A percentile compares a stretch with the other conserved stretches of the same genome.
Evolutionary conservation across 495 filamentous ascomycete genomes (phyloP).

Genomic region (Penicillium lividum): DNA sequence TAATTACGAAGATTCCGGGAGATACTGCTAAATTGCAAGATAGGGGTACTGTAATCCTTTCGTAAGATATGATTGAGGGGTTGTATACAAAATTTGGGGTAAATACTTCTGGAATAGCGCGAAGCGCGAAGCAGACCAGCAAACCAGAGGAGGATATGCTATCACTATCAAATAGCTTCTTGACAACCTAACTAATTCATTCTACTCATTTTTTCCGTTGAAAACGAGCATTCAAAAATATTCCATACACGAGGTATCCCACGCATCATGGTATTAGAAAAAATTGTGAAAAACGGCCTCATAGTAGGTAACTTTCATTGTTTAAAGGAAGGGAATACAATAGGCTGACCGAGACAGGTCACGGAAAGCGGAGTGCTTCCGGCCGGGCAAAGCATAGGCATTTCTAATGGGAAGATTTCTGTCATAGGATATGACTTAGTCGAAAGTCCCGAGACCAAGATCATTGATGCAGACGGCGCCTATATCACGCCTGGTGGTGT

Average conservation of each 20-base stretch:
- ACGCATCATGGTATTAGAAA: conserved; percentile 6
- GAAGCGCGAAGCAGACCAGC: background rate
- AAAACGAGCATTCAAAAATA: background rate
- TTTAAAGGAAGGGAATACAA: background rate
- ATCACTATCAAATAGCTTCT: background rate
- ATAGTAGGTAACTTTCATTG: conserved; percentile 1
- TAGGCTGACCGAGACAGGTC: background rate
- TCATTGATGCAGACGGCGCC: conserved; percentile 14
- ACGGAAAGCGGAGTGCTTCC: conserved; percentile 12
- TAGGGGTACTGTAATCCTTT: background rate
- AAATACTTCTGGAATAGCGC: conserved; percentile 5
- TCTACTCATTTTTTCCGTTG: background rate
- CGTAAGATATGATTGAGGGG: conserved; percentile 3
- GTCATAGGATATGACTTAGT: conserved; percentile 7
- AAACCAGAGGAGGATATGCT: background rate
- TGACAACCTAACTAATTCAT: background rate
- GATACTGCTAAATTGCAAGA: too few species aligned
- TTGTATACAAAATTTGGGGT: background rate
- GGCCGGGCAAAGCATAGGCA: conserved; percentile 6
- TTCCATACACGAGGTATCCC: background rate
- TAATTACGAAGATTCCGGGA: too few species aligned
- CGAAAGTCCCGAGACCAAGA: conserved; percentile 6
- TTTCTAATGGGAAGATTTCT: conserved; percentile 9
- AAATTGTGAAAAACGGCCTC: conserved; percentile 9
- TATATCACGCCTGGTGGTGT: conserved; percentile 41